phyloP scores from a whole-genome alignment of 805 yeast genomes.

The Saccharomycopsis malanga region DNA sequence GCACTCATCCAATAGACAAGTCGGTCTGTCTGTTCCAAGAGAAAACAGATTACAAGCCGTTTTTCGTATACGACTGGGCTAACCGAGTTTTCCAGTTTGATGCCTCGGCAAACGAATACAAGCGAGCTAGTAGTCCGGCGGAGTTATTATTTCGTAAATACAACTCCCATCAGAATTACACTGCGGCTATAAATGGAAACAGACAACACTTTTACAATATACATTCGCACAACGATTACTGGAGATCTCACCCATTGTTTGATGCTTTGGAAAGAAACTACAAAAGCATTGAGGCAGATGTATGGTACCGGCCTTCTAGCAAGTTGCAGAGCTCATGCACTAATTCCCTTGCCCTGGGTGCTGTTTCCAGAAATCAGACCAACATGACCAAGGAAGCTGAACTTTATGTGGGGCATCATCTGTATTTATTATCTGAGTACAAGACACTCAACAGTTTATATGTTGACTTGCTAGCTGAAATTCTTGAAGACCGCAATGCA shows the following conservation, averaged over 20 bases:
- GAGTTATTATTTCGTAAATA: background rate
- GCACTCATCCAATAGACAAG: too few species aligned
- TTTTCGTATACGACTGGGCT: background rate
- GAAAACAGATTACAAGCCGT: background rate
- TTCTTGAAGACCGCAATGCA: constrained; percentile 17
- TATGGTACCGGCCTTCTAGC: constrained; percentile 39
- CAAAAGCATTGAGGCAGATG: constrained; percentile 57
- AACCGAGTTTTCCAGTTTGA: background rate
- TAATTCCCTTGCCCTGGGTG: background rate
- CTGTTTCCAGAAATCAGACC: background rate
- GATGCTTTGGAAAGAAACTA: constrained; percentile 50
- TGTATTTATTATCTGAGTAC: constrained; percentile 35
- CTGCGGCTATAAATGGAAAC: background rate
- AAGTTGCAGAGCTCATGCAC: constrained; percentile 23
- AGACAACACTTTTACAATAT: constrained; percentile 25
- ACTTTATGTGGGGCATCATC: constrained; percentile 59
- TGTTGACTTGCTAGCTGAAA: constrained; percentile 48
- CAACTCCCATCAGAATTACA: background rate
- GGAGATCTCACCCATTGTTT: constrained; percentile 49
- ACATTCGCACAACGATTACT: constrained; percentile 68
- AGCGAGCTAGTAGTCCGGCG: background rate
- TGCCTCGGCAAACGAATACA: background rate
- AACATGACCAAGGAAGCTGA: constrained; percentile 8
- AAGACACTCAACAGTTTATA: constrained; percentile 44
- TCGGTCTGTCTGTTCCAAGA: too few species aligned